phyloP scores from a whole-genome alignment of 1,139 yeast genomes.

The Yamadazyma epiphylla region DNA sequence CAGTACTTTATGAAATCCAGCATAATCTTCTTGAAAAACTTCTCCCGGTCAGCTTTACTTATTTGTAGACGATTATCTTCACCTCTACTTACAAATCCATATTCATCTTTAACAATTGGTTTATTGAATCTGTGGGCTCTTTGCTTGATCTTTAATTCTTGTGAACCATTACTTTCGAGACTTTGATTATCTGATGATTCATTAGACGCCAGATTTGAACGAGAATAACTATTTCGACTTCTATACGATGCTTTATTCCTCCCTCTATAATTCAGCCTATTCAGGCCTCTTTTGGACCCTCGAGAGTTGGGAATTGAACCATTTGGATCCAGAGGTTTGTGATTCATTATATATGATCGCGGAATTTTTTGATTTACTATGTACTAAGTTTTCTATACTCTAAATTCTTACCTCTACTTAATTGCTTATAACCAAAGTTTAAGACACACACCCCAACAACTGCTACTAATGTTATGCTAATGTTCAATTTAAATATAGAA shows the following conservation, averaged over 20 bases:
- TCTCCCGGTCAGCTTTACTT: constrained; percentile 35
- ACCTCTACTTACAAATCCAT: constrained; percentile 58
- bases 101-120: constrained; percentile 12
- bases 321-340: too few relatives aligned
- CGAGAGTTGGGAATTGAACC: too few relatives aligned
- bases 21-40: constrained; percentile 35
- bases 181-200: too few relatives aligned
- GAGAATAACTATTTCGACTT: too few relatives aligned
- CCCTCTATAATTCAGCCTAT: too few relatives aligned
- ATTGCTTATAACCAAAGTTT: constrained; percentile 17
- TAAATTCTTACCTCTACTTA: constrained; percentile 3
- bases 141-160: constrained; percentile 6
- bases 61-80: constrained; percentile 49
- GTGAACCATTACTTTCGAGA: too few relatives aligned
- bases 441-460: constrained; percentile 21
- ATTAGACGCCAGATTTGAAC: too few relatives aligned
- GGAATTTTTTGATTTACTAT: too few relatives aligned
- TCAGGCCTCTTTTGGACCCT: too few relatives aligned
- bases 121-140: constrained; percentile 17
- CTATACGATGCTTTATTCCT: too few relatives aligned
- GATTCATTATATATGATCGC: too few relatives aligned
- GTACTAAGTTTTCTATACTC: constrained; percentile 5
- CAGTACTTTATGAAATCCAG: constrained; percentile 26
- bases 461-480: constrained; percentile 23
- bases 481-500: constrained; percentile 35